Percentiles rank a stretch among this genome's conserved stretches.
These are phyloP conservation scores for Hysterium pulicare DNA, from an alignment of 2,329 filamentous ascomycete species.

Conservation along the genomic window DNA sequence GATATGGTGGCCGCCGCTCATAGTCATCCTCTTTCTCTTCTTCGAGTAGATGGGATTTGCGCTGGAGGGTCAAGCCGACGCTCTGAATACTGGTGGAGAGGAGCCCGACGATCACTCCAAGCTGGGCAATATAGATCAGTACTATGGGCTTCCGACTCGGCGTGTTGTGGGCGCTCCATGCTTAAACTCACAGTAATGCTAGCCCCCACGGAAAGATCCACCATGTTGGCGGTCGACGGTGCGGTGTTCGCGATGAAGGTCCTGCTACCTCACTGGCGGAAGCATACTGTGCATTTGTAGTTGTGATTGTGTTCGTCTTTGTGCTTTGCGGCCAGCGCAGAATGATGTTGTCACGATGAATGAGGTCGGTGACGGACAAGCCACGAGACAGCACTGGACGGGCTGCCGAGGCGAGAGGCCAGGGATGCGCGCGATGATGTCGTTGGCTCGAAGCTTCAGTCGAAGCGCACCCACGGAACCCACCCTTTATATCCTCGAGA, in stretches of 20 bases:
- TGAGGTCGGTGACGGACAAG: not conserved
- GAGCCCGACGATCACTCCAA: conserved; percentile 90
- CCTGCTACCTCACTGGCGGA: conserved; percentile 28
- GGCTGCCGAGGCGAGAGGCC: conserved; percentile 21
- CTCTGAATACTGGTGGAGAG: conserved; percentile 93
- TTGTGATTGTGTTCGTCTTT: too few species aligned
- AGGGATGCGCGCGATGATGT: conserved; percentile 33
- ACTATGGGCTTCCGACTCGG: not conserved
- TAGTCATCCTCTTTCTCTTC: conserved; percentile 84
- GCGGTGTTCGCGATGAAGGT: conserved; percentile 18
- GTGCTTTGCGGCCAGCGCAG: too few species aligned
- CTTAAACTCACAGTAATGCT: conserved; percentile 39
- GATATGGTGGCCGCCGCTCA: conserved; percentile 79
- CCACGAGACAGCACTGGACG: conserved; percentile 1
- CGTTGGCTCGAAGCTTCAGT: too few species aligned
- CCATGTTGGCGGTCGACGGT: conserved; percentile 25
- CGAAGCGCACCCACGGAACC: too few species aligned
- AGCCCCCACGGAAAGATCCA: conserved; percentile 40
- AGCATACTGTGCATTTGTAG: conserved; percentile 22
- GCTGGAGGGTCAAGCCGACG: conserved; percentile 89
- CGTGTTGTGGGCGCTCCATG: not conserved
- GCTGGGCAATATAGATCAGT: conserved; percentile 46
- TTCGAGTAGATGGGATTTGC: conserved; percentile 96
- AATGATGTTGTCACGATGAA: conserved; percentile 21
- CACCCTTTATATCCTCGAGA: too few species aligned